Evolutionary conservation across 805 yeast species (phyloP), one percentile per base, ranked within the genome.

Genomic region (Priceomyces melissophilus): DNA sequence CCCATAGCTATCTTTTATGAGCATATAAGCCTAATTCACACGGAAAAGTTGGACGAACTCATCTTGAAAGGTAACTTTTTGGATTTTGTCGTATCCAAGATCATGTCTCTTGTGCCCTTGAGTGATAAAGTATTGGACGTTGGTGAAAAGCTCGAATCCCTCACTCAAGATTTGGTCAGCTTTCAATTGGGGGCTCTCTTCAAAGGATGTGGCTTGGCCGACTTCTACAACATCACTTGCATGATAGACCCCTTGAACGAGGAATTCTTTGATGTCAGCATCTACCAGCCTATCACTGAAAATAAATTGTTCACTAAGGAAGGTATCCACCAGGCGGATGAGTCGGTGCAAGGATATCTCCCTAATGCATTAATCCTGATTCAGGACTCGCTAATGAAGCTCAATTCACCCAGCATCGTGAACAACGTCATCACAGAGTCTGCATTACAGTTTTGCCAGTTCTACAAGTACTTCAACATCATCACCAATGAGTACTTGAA

Each of bases 191-290:
- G 65, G 13, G 54, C 62, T 1, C 59, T 84, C 11, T 60, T 84
- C 30, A 61, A 65, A 12, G 75, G 71, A 31, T 76, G 86, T 16
- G 77, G 77, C 0, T 58, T 84, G 26, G 67, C 65, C n/a, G 77
- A 82, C 41, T 79, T 76, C 49, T 78, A 71, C 55, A 84, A 82
- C 53, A 59, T 84, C 37, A 67, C 83, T 43, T 81, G 82, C 52
- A 80, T 84, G 84, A 81, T 85, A n/a, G 81, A 78, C 58, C 83
- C 85, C 10, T 59, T 82, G 13, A 71, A 64, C 15, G 85, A 79
- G 39, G 79, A 80, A 20, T 65, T 68, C 40, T 76, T 77, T 45
- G 82, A 84, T 39, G 78, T 77, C 25, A 73, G 78, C 15, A 71
- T 84, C 54, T 86, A 85, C 57, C 67, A 78, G 42, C 84, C 90